phyloP scores from a whole-genome alignment of 73 alveolate genomes.

The Blepharisma japonicum region DNA sequence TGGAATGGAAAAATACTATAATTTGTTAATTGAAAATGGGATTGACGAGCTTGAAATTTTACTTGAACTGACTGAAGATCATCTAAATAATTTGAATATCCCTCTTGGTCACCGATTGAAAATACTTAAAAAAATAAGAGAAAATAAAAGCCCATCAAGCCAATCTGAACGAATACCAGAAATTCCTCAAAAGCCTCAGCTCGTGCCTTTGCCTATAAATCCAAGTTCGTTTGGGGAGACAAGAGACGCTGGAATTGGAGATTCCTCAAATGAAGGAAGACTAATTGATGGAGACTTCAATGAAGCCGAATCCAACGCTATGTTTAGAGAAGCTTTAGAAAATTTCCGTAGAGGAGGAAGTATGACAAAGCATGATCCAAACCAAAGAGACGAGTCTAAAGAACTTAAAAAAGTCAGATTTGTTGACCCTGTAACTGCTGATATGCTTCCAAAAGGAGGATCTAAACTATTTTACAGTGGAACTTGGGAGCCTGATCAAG shows the following conservation, averaged over 20 bases:
- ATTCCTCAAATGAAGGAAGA: not conserved
- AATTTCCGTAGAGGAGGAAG: not conserved
- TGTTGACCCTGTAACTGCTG: constrained; percentile 24
- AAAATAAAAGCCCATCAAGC: not conserved
- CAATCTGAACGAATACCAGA: too few species aligned
- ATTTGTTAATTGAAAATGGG: constrained; percentile 23
- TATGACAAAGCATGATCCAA: not conserved
- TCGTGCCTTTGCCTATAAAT: too few species aligned
- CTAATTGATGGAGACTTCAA: constrained; percentile 2
- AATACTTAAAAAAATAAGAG: constrained; percentile 24
- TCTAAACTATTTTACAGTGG: not conserved
- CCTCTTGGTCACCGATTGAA: constrained; percentile 33
- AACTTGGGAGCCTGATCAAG: constrained; percentile 25
- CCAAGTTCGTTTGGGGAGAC: too few species aligned
- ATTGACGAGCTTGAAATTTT: constrained; percentile 28
- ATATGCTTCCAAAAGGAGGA: not conserved
- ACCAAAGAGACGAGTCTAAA: not conserved
- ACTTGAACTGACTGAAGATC: constrained; percentile 21
- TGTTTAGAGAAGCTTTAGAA: constrained; percentile 20
- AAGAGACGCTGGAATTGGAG: too few species aligned
- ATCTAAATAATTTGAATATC: not conserved
- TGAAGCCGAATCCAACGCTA: not conserved
- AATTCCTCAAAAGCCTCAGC: too few species aligned
- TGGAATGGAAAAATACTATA: constrained; percentile 31
- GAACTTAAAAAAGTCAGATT: constrained; percentile 1